Evolutionary conservation across 306 rosid genomes (phyloP).

Genomic region (Vigna radiata): DNA sequence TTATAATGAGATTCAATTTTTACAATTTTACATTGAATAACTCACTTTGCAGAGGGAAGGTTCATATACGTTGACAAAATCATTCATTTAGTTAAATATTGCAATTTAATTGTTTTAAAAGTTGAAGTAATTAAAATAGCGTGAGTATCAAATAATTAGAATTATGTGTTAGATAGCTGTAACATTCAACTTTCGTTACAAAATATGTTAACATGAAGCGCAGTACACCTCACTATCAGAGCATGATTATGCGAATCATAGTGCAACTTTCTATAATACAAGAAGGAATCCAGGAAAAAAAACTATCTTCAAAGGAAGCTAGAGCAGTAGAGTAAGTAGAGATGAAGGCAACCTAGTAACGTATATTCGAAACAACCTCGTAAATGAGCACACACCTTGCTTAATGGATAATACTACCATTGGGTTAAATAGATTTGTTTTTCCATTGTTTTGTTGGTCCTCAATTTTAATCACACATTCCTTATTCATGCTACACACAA

Average conservation of each 20-base stretch:
- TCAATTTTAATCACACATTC: slow-evolving; percentile 32
- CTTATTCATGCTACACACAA: slow-evolving; percentile 36
- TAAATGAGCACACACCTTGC: slow-evolving; percentile 17
- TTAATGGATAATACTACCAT: slow-evolving; percentile 25
- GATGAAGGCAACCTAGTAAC: background rate
- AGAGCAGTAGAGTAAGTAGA: background rate
- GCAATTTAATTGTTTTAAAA: background rate
- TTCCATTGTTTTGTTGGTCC: slow-evolving; percentile 1
- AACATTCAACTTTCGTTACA: background rate
- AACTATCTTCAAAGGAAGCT: slow-evolving; percentile 20
- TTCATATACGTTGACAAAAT: background rate
- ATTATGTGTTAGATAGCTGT: background rate
- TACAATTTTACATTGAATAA: background rate
- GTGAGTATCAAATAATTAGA: no score
- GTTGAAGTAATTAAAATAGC: no score
- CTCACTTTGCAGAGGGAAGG: background rate
- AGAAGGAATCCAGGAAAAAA: background rate
- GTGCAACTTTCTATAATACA: background rate
- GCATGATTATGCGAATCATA: background rate
- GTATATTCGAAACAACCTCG: slow-evolving; percentile 3
- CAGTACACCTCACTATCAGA: background rate
- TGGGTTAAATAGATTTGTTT: background rate
- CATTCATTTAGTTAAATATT: background rate
- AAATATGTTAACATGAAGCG: no score
- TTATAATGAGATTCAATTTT: background rate